These are phyloP conservation scores for Trichosphaerium sp. DNA, from an alignment of 78 protist genomes.

Conservation along the genomic window DNA sequence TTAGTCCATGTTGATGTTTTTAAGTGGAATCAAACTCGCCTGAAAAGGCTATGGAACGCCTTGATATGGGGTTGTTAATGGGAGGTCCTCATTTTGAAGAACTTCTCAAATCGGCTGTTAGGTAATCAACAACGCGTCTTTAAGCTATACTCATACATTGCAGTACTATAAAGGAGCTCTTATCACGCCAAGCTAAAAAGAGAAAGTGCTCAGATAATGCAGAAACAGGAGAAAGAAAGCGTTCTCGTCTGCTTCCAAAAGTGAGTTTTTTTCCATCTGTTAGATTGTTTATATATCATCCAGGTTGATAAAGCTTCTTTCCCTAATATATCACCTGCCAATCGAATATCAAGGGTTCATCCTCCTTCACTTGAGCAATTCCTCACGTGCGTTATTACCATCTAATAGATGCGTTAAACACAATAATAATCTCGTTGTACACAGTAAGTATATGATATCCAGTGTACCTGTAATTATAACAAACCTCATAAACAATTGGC, in stretches of 20 bases:
- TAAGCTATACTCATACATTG: too few relatives aligned
- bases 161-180: too few relatives aligned
- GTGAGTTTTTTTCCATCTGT: too few relatives aligned
- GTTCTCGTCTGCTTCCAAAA: too few relatives aligned
- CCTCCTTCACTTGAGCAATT: too few relatives aligned
- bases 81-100: too few relatives aligned
- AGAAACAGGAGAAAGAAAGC: too few relatives aligned
- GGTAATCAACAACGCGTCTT: too few relatives aligned
- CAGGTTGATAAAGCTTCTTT: not conserved
- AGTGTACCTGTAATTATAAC: constrained; percentile 19
- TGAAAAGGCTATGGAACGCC: not conserved
- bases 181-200: too few relatives aligned
- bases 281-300: not conserved
- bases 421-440: not conserved
- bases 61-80: constrained; percentile 19
- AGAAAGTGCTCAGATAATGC: too few relatives aligned
- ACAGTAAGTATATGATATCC: not conserved
- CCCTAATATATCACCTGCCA: not conserved
- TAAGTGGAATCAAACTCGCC: not conserved
- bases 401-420: constrained; percentile 1
- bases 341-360: not conserved
- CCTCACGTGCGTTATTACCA: too few relatives aligned
- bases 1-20: not conserved
- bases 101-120: too few relatives aligned
- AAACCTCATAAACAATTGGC: constrained; percentile 27